Base-by-base conservation (phyloP, 2,329 filamentous ascomycete genomes). In the Colletotrichum trifolii region DNA sequence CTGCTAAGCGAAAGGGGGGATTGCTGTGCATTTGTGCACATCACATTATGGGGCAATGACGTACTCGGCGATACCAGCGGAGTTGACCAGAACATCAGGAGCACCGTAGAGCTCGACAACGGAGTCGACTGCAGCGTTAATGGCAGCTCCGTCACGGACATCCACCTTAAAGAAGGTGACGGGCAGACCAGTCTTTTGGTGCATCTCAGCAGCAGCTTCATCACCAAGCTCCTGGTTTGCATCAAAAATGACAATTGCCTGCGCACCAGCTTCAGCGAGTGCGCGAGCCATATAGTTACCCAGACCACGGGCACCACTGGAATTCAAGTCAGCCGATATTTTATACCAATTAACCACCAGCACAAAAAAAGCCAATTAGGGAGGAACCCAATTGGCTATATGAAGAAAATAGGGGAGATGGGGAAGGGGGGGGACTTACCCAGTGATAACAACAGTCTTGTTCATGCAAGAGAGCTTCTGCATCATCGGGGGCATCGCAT, bases 281-380 rank as follows among this genome's bases (percentile, higher is more conserved):
- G 90, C 91, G 67, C 90, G 87, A 52, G 91, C 91, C 89, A 94
- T 94, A 81, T 90, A 85, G 83, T 91, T 92, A 54, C 91, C 91
- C 6, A 94, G 83, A 73, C 91, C 91, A 71, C 91, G 89, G 67
- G 90, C 91, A 76, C 89, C 91, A 73, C 90, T 90, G 53, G 10
- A 43, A 47, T 34, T 10, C 15, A 60, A 42, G 53, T 66, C 38
- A 67, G 57, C 33, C 60, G 36, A 25, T 15, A 0, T 17, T 15
- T 45, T 45, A 2, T 35, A 5, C 25, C 25, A 25, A 25, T 25
- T 25, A 4, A 25, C 25, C 25, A 25, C 25, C 25, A 25, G 4
- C 25, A 25, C 25, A 1, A 25, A 25, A 25, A 25, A 25, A 25
- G 1, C 25, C 25, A 25, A 25, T 5, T 5, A 25, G 25, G 25